phyloP scores from a whole-genome alignment of 163 green algal genomes.

The Prototheca stagnorum region DNA sequence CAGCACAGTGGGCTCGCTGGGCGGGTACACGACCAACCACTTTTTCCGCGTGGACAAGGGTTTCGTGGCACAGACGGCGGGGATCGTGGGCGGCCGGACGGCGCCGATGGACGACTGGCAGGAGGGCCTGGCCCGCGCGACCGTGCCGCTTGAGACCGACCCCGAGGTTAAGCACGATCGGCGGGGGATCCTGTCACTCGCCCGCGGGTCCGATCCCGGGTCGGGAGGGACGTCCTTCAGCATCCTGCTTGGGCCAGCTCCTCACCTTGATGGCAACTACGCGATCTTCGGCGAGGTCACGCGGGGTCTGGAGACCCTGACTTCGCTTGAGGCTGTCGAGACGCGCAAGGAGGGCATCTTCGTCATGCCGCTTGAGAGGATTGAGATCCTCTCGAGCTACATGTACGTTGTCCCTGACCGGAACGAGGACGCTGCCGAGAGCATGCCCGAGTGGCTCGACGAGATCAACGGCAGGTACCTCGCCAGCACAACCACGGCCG shows the following conservation, averaged over 20 bases:
- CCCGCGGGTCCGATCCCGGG: constrained; percentile 61
- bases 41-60: constrained; percentile 84
- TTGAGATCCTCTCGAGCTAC: constrained; percentile 63
- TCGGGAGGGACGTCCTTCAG: constrained; percentile 70
- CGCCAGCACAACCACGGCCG: not conserved
- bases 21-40: constrained; percentile 54
- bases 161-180: constrained; percentile 47
- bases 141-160: constrained; percentile 64
- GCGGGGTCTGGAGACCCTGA: constrained; percentile 53
- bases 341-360: constrained; percentile 83
- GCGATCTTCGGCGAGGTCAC: constrained; percentile 51
- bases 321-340: constrained; percentile 53
- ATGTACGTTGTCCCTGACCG: constrained; percentile 3
- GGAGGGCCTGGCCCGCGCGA: constrained; percentile 39
- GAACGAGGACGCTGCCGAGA: not conserved
- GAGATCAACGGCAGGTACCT: constrained; percentile 7
- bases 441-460: not conserved
- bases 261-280: constrained; percentile 81
- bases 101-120: constrained; percentile 46
- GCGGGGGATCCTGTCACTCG: constrained; percentile 66
- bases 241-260: constrained; percentile 68
- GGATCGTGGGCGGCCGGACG: constrained; percentile 41
- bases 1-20: constrained; percentile 42
- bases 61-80: constrained; percentile 78
- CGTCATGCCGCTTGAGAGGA: constrained; percentile 67